Percentiles rank a stretch among this genome's conserved stretches.
These are phyloP conservation scores for Ligustrum vulgare DNA, from an alignment of 257 asterid genomes.

Conservation along the genomic window DNA sequence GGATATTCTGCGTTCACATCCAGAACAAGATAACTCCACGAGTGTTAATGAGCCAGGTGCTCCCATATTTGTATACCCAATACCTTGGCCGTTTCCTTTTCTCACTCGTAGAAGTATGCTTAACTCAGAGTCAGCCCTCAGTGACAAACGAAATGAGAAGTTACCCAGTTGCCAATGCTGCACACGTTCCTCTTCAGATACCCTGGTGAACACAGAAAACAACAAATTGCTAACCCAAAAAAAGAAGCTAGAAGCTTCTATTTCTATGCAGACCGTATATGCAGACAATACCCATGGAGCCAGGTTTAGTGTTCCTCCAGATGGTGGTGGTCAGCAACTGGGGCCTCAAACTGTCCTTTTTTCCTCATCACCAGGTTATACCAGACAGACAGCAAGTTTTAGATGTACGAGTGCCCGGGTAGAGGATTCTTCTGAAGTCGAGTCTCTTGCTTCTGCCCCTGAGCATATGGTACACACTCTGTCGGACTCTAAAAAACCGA, in stretches of 20 bases:
- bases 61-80: constrained; percentile 44
- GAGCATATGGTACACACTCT: background rate
- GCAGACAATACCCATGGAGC: constrained; percentile 12
- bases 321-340: background rate
- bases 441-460: constrained; percentile 19
- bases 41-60: constrained; percentile 24
- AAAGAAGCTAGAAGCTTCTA: constrained; percentile 10
- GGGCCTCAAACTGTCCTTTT: background rate
- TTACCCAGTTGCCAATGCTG: constrained; percentile 17
- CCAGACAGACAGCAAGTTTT: background rate
- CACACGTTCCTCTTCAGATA: constrained; percentile 22
- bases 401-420: constrained; percentile 14
- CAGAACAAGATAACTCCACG: constrained; percentile 34
- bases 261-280: background rate
- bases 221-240: constrained; percentile 14
- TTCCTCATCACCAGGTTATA: constrained; percentile 25
- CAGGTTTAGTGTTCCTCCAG: constrained; percentile 18
- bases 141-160: constrained; percentile 14
- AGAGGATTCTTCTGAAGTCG: background rate
- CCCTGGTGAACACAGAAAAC: constrained; percentile 15
- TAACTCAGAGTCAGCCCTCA: constrained; percentile 9
- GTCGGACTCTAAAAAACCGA: background rate
- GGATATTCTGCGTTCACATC: constrained; percentile 17
- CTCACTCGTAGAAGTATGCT: constrained; percentile 18
- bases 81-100: constrained; percentile 55